These are phyloP conservation scores for Trypanosomatidae sp. DNA, from an alignment of 208 protist genomes.

Conservation along the genomic window DNA sequence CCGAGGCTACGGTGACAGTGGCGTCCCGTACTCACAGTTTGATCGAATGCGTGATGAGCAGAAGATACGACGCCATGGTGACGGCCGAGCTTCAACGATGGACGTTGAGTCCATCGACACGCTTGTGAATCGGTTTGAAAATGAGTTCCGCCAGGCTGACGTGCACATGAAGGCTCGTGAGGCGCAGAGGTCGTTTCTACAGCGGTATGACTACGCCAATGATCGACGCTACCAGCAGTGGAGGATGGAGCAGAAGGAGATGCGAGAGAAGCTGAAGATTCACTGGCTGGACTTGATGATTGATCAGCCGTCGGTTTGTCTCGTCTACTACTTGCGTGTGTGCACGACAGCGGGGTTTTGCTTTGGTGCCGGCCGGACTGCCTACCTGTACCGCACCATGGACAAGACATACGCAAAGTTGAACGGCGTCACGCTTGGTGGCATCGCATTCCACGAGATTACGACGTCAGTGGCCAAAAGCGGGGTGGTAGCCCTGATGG, in stretches of 20 bases:
- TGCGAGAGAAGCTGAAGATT: constrained; percentile 64
- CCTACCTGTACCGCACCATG: constrained; percentile 87
- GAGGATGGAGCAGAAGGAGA: constrained; percentile 53
- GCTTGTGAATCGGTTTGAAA: constrained; percentile 48
- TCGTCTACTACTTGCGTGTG: constrained; percentile 67
- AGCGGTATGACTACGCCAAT: constrained; percentile 74
- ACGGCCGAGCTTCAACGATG: constrained; percentile 41
- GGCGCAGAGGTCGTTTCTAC: constrained; percentile 26
- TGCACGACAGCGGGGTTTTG: constrained; percentile 70
- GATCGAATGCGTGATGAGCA: constrained; percentile 36
- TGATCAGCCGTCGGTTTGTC: constrained; percentile 43
- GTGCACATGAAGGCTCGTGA: constrained; percentile 43
- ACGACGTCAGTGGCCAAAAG: constrained; percentile 66
- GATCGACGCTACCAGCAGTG: constrained; percentile 81
- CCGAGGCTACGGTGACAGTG: constrained; percentile 26
- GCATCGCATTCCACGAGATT: constrained; percentile 69
- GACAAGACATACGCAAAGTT: constrained; percentile 89
- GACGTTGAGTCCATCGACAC: constrained; percentile 72
- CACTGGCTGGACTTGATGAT: constrained; percentile 84
- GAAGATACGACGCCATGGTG: constrained; percentile 32
- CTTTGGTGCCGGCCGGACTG: constrained; percentile 74
- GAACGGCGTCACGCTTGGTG: constrained; percentile 67
- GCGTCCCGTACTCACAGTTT: constrained; percentile 23
- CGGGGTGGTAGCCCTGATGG: constrained; percentile 40
- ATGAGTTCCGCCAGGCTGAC: constrained; percentile 63